Percentiles rank a stretch among this genome's conserved stretches.
Conservation (phyloP, 2,329 filamentous ascomycete species). For the Botryotinia globosa region DNA sequence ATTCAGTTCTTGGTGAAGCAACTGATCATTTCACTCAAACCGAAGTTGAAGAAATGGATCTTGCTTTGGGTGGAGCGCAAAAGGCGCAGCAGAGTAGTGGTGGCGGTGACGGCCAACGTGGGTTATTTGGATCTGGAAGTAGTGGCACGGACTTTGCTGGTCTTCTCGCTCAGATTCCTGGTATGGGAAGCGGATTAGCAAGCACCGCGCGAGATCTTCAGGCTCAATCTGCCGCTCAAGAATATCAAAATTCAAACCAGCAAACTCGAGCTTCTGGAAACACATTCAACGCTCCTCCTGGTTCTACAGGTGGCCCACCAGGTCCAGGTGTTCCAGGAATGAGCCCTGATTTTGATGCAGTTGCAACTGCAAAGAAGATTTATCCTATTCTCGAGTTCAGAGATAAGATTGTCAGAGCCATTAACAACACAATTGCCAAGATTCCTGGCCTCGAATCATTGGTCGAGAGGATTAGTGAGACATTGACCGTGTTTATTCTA, state of each 20-base stretch:
- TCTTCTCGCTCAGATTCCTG: slow-evolving; percentile 73
- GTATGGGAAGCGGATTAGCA: slow-evolving; percentile 62
- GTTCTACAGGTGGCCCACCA: slow-evolving; percentile 43
- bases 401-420: slow-evolving; percentile 86
- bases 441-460: slow-evolving; percentile 84
- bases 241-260: slow-evolving; percentile 50
- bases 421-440: slow-evolving; percentile 81
- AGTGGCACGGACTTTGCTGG: slow-evolving; percentile 62
- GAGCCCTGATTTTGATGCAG: slow-evolving; percentile 72
- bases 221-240: slow-evolving; percentile 59
- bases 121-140: slow-evolving; percentile 39
- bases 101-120: slow-evolving; percentile 40
- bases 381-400: slow-evolving; percentile 94
- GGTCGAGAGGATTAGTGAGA: slow-evolving; percentile 90
- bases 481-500: slow-evolving; percentile 85
- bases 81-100: slow-evolving; percentile 36
- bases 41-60: slow-evolving; percentile 77
- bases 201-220: slow-evolving; percentile 63
- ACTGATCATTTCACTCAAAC: slow-evolving; percentile 83
- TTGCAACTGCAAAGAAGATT: slow-evolving; percentile 75
- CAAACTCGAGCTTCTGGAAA: slow-evolving; percentile 39
- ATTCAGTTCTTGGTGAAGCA: slow-evolving; percentile 70
- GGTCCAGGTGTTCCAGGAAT: slow-evolving; percentile 67
- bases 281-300: slow-evolving; percentile 31
- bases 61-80: slow-evolving; percentile 64